A percentile compares a stretch with the other conserved stretches of the same genome.
Evolutionary conservation across 1,284 basidiomycete genomes (phyloP).

Genomic region (Golubevia pallescens): DNA sequence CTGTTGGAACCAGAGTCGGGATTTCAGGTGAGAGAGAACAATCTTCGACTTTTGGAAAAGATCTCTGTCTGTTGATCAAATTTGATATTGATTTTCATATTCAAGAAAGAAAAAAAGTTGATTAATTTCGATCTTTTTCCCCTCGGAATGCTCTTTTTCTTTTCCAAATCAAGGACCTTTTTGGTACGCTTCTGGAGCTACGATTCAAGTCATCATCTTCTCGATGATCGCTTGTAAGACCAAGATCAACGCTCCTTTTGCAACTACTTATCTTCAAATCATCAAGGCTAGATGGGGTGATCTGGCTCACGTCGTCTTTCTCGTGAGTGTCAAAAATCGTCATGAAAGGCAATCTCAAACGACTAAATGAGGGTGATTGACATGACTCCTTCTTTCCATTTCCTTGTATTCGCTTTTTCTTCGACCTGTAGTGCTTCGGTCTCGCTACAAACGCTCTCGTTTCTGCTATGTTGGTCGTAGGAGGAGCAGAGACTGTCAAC

Average conservation of each 20-base stretch:
- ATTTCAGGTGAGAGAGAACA: conserved; percentile 10
- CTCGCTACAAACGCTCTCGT: conserved; percentile 28
- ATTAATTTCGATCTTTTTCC: too few species aligned
- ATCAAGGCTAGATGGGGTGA: conserved; percentile 52
- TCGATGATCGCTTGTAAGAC: conserved; percentile 50
- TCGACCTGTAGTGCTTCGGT: not conserved
- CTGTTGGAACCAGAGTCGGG: conserved; percentile 22
- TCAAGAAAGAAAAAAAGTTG: too few species aligned
- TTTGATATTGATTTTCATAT: too few species aligned
- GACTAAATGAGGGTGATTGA: too few species aligned
- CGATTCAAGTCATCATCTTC: conserved; percentile 55
- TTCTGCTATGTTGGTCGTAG: conserved; percentile 51
- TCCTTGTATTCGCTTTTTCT: not conserved
- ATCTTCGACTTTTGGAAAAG: too few species aligned
- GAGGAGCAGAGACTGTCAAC: conserved; percentile 49
- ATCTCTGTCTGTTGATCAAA: too few species aligned
- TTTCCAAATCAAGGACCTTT: too few species aligned
- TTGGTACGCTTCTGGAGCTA: conserved; percentile 25
- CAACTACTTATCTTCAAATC: conserved; percentile 50
- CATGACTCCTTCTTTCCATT: too few species aligned
- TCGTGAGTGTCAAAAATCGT: conserved; percentile 4
- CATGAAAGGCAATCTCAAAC: not conserved
- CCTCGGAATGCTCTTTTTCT: too few species aligned
- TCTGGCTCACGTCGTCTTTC: conserved; percentile 27
- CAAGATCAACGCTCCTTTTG: conserved; percentile 55